phyloP scores from a whole-genome alignment of 2,329 filamentous ascomycete species.

The Pyricularia pennisetigena region DNA sequence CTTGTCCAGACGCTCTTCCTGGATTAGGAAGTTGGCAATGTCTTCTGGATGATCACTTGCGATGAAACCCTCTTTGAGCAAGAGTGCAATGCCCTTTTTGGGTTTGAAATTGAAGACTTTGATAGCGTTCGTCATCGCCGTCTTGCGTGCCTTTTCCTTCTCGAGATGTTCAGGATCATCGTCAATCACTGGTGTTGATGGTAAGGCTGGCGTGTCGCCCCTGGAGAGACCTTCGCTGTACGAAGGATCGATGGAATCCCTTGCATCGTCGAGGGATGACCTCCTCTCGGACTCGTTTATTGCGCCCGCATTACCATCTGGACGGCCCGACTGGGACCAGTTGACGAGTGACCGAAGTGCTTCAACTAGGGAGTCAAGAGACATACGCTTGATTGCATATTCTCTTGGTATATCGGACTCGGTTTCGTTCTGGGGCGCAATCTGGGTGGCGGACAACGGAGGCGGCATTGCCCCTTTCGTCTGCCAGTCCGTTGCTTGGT shows the following conservation, averaged over 20 bases:
- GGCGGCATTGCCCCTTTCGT: conserved; percentile 77
- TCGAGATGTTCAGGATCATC: conserved; percentile 94
- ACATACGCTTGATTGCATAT: conserved; percentile 83
- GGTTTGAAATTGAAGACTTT: conserved; percentile 97
- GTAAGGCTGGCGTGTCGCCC: conserved; percentile 46
- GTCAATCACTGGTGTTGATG: conserved; percentile 62
- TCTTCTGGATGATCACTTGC: conserved; percentile 66
- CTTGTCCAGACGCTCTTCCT: conserved; percentile 81
- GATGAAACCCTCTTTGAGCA: conserved; percentile 83
- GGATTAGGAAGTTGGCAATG: conserved; percentile 73
- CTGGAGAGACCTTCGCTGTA: conserved; percentile 47
- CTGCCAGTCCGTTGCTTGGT: conserved; percentile 68
- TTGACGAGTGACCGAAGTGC: conserved; percentile 83
- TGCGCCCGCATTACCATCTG: conserved; percentile 48
- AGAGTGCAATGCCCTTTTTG: conserved; percentile 78
- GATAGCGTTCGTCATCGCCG: conserved; percentile 79
- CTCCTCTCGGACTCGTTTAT: conserved; percentile 38
- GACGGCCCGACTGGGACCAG: conserved; percentile 63
- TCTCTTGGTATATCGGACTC: conserved; percentile 75
- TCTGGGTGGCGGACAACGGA: conserved; percentile 70
- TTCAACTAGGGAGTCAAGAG: conserved; percentile 80
- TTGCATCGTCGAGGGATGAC: conserved; percentile 41
- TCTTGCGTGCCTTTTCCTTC: conserved; percentile 89
- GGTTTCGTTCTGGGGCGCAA: conserved; percentile 46
- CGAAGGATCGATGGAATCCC: conserved; percentile 70